Conservation (phyloP, 768 basidiomycete genomes). For the Suillus variegatus region DNA sequence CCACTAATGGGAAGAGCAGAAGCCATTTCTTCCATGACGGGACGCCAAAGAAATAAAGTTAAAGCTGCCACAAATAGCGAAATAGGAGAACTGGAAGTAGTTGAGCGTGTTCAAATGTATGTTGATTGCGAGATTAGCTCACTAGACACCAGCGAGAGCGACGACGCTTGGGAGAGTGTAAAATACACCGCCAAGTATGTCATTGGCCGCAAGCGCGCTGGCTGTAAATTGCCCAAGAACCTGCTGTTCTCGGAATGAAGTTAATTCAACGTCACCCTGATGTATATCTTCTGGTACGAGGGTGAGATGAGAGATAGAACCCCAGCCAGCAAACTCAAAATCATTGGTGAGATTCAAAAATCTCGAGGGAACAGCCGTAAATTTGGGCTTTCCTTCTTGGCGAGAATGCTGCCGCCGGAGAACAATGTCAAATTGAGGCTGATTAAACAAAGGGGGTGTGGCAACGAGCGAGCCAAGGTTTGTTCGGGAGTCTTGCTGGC, state of each 20-base stretch:
- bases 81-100: constrained; percentile 57
- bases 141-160: constrained; percentile 64
- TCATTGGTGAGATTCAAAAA: constrained; percentile 62
- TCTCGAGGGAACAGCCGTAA: constrained; percentile 50
- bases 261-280: constrained; percentile 33
- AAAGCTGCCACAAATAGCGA: constrained; percentile 64
- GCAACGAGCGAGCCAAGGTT: background rate
- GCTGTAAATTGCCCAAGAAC: constrained; percentile 65
- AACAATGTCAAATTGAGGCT: constrained; percentile 55
- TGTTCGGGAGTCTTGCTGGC: background rate
- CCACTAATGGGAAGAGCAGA: constrained; percentile 70
- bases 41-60: constrained; percentile 69
- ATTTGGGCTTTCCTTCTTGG: constrained; percentile 43
- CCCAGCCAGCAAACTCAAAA: constrained; percentile 78
- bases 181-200: constrained; percentile 67
- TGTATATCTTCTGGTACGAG: constrained; percentile 45
- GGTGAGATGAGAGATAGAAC: constrained; percentile 47
- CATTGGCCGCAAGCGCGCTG: constrained; percentile 67
- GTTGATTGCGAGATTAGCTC: constrained; percentile 22
- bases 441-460: constrained; percentile 44
- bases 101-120: background rate
- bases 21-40: constrained; percentile 72
- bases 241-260: constrained; percentile 33
- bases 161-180: constrained; percentile 70
- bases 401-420: constrained; percentile 60